Conservation (phyloP, 2,329 filamentous ascomycete genomes). For the Aspergillus novoparasiticus region DNA sequence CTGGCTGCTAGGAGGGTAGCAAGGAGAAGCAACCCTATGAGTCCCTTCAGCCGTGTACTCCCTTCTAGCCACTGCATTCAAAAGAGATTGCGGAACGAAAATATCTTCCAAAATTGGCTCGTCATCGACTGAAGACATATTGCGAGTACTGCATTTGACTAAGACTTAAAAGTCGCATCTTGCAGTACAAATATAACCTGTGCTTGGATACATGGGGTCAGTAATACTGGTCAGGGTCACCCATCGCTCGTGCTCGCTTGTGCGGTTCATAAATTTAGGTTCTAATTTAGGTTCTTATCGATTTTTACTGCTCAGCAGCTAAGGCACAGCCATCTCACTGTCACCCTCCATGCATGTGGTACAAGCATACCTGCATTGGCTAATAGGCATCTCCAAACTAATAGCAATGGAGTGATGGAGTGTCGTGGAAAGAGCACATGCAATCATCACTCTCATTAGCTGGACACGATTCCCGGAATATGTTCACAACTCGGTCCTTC, state of each 20-base stretch:
- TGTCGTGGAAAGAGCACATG: background rate
- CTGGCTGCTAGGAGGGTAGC: background rate
- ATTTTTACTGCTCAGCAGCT: too few relatives aligned
- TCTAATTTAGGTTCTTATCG: too few relatives aligned
- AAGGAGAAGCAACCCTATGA: background rate
- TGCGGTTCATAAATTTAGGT: background rate
- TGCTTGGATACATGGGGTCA: background rate
- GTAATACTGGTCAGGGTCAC: background rate
- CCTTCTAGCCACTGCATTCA: background rate
- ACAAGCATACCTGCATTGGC: background rate
- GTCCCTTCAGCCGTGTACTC: background rate
- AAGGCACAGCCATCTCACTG: background rate
- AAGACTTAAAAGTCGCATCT: background rate
- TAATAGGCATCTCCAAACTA: background rate
- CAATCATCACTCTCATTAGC: background rate
- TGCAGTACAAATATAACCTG: background rate
- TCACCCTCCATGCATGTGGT: too few relatives aligned
- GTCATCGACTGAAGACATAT: background rate
- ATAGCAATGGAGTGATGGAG: background rate
- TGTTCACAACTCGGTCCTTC: background rate
- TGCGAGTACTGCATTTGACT: background rate
- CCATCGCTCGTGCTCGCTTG: background rate
- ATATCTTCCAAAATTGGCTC: slow-evolving; percentile 9
- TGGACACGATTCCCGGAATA: background rate
- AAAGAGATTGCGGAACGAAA: slow-evolving; percentile 10